Base-by-base conservation (phyloP, 768 basidiomycete genomes). In the Pulveroboletus sp. region DNA sequence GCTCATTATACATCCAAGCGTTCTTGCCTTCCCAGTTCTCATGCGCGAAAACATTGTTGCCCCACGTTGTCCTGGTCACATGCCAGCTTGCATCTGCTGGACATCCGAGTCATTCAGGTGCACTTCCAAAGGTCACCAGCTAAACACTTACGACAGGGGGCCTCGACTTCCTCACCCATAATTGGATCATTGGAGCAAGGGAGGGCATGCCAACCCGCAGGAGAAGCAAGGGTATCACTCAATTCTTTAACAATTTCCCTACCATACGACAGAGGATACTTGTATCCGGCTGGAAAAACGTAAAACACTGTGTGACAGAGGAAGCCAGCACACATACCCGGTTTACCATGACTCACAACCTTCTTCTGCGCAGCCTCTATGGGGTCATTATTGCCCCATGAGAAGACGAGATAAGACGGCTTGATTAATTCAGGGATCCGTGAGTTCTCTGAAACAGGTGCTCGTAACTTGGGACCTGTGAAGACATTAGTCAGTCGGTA, bases 1-100 rank as follows among this genome's bases (percentile, higher is more conserved):
- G 88, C 62, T 82, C 82, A 70, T 96, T 96, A 60, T 74, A 50
- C 18, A 83, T 64, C 75, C 76, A 93, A 3, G 57, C 46, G 57
- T 82, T 84, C 61, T 71, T 75, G 32, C 90, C 90, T 46, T 84
- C 80, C 83, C 87, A 91, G 67, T 94, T 90, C 79, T 97, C 95
- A 57, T 97, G 95, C 1, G 93, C 89, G 58, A 93, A 92, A 51
- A 92, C 86, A 56, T 93, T 93, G 74, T 93, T 92, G 47, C 89
- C 91, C 77, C 81, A 86, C 0, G 92, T 96, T 1, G 84, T 89
- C 17, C 86, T 83, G 31, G 82, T 86, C 63, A 86, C 87, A 48
- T 74, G 73, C 69, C 72, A 83, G 55, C 74, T 72, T 9, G 68
- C 62, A 49, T 60, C 44, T 44, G 45, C 51, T 61, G 36, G 57